phyloP scores from a whole-genome alignment of 2,329 filamentous ascomycete species.

The Cercospora sesami region DNA sequence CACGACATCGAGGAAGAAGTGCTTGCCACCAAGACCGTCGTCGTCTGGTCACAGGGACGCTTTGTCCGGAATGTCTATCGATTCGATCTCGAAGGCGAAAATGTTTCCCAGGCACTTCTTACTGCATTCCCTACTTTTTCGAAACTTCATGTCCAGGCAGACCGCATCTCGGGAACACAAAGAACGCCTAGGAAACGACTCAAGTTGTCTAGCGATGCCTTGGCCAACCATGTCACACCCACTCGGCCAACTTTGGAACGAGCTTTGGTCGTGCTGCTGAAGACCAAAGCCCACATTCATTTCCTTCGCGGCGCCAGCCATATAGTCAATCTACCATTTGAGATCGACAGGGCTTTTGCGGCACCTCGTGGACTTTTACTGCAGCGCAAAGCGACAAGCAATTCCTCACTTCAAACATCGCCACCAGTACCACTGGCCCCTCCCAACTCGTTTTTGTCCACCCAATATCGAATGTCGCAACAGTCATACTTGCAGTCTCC shows the following conservation, averaged over 20 bases:
- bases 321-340: constrained; percentile 89
- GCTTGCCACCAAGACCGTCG: constrained; percentile 70
- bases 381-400: constrained; percentile 70
- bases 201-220: constrained; percentile 1
- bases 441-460: constrained; percentile 79
- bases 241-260: constrained; percentile 15
- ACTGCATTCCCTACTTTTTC: constrained; percentile 67
- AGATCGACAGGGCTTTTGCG: constrained; percentile 83
- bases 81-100: constrained; percentile 83
- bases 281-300: constrained; percentile 89
- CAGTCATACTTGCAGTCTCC: constrained; percentile 41
- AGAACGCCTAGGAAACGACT: constrained; percentile 12
- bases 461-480: constrained; percentile 53
- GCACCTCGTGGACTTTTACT: constrained; percentile 81
- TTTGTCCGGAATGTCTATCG: constrained; percentile 82
- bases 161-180: constrained; percentile 5
- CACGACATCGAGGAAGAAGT: constrained; percentile 71
- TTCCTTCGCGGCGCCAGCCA: constrained; percentile 86
- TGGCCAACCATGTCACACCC: background rate
- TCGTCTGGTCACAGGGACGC: constrained; percentile 86
- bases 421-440: constrained; percentile 58
- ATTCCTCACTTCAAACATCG: constrained; percentile 39
- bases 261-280: constrained; percentile 86
- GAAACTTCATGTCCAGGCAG: background rate
- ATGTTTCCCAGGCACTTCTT: constrained; percentile 80